These are phyloP conservation scores for Mycosarcoma mackinlayi DNA, from an alignment of 1,284 basidiomycete genomes.

Conservation along the genomic window DNA sequence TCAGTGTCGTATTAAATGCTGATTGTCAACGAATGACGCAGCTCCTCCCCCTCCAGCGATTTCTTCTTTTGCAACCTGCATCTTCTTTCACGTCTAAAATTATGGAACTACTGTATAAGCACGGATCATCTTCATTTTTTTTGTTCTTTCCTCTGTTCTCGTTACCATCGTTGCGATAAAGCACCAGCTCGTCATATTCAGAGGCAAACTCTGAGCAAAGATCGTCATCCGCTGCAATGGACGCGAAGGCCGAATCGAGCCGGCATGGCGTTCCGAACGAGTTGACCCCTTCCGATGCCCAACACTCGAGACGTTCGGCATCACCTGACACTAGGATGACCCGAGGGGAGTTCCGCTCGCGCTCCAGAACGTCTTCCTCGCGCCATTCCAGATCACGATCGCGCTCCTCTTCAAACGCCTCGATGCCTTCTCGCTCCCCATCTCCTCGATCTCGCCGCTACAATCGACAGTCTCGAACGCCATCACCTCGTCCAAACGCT, in stretches of 20 bases:
- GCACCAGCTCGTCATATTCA: too few species aligned
- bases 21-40: too few species aligned
- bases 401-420: conserved; percentile 5
- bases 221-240: background rate
- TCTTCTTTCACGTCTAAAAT: too few species aligned
- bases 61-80: too few species aligned
- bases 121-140: too few species aligned
- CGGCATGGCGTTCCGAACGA: background rate
- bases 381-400: conserved; percentile 13
- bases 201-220: background rate
- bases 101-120: too few species aligned
- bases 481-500: background rate
- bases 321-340: conserved; percentile 1
- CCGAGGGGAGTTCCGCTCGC: conserved; percentile 1
- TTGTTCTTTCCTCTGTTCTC: too few species aligned
- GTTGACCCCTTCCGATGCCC: conserved; percentile 1
- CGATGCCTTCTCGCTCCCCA: conserved; percentile 1
- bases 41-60: too few species aligned
- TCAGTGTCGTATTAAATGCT: too few species aligned
- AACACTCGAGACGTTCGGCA: background rate
- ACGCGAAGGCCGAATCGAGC: conserved; percentile 13
- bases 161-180: background rate
- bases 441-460: background rate
- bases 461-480: background rate
- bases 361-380: conserved; percentile 3